Conservation (phyloP, 2,329 filamentous ascomycete species). For the Botrytis byssoidea region DNA sequence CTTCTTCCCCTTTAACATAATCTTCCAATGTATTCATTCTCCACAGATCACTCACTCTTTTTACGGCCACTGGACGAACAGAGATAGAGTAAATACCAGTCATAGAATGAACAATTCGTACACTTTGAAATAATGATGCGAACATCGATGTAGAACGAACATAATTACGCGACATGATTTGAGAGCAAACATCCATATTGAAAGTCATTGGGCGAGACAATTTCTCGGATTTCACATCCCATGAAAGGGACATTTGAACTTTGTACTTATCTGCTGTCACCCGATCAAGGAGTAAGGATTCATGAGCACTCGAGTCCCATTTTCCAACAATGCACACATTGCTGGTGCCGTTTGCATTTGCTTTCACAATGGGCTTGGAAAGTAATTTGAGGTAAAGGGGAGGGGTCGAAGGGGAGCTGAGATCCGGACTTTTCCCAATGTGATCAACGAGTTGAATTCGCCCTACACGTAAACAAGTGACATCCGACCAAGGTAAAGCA, state of each 20-base stretch:
- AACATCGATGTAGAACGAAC: constrained; percentile 85
- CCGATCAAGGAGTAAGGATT: constrained; percentile 88
- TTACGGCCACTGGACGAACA: constrained; percentile 84
- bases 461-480: constrained; percentile 73
- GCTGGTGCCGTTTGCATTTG: constrained; percentile 86
- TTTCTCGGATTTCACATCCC: constrained; percentile 81
- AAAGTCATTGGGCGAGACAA: constrained; percentile 89
- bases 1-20: constrained; percentile 95
- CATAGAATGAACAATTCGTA: constrained; percentile 82
- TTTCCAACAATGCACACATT: constrained; percentile 85
- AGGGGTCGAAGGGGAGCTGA: constrained; percentile 62
- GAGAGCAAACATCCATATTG: constrained; percentile 73
- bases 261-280: constrained; percentile 90
- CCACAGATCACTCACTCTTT: constrained; percentile 91
- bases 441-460: constrained; percentile 81
- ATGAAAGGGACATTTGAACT: constrained; percentile 81
- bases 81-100: constrained; percentile 83
- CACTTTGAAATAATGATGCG: constrained; percentile 79
- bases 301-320: constrained; percentile 94
- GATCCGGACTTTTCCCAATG: constrained; percentile 78
- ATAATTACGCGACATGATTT: constrained; percentile 81
- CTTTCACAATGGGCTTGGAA: constrained; percentile 73
- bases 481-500: constrained; percentile 82
- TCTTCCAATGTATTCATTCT: constrained; percentile 92
- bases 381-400: constrained; percentile 77